These are phyloP conservation scores for Sclerotiophoma versabilis DNA, from an alignment of 2,329 filamentous ascomycete species.

Conservation along the genomic window DNA sequence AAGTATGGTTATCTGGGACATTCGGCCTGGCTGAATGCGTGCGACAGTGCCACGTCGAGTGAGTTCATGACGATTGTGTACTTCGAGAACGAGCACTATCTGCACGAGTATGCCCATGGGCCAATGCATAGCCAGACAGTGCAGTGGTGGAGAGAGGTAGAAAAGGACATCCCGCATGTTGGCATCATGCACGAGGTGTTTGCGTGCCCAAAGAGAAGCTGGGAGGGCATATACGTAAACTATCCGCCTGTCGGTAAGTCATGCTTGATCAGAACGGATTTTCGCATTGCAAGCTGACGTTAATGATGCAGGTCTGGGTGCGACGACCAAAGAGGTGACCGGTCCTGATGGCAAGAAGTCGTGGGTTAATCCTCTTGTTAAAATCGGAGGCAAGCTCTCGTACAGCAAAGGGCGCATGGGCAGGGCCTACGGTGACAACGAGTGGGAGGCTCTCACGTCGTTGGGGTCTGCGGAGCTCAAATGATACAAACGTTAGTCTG, in stretches of 20 bases:
- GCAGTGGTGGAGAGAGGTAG: slow-evolving; percentile 17
- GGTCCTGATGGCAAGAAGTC: slow-evolving; percentile 14
- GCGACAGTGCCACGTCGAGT: slow-evolving; percentile 7
- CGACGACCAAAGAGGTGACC: slow-evolving; percentile 15
- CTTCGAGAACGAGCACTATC: slow-evolving; percentile 19
- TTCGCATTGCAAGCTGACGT: not conserved
- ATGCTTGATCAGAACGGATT: too few relatives aligned
- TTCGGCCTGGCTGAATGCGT: slow-evolving; percentile 12
- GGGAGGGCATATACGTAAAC: slow-evolving; percentile 23
- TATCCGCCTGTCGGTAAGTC: slow-evolving; percentile 19
- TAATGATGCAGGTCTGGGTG: slow-evolving; percentile 8
- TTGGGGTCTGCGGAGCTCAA: too few relatives aligned
- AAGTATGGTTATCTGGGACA: slow-evolving; percentile 8
- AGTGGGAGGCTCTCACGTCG: slow-evolving; percentile 9
- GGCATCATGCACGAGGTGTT: slow-evolving; percentile 24
- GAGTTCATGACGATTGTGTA: slow-evolving; percentile 16
- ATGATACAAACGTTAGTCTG: too few relatives aligned
- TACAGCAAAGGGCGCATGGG: slow-evolving; percentile 21
- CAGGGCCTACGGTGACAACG: slow-evolving; percentile 10
- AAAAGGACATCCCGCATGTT: slow-evolving; percentile 8
- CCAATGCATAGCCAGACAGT: slow-evolving; percentile 10
- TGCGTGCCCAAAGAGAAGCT: slow-evolving; percentile 17
- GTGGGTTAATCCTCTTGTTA: slow-evolving; percentile 20
- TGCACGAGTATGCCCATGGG: slow-evolving; percentile 19
- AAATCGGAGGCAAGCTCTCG: slow-evolving; percentile 5